These are phyloP conservation scores for Phallus indusiatus DNA, from an alignment of 768 basidiomycete species.

Conservation along the genomic window DNA sequence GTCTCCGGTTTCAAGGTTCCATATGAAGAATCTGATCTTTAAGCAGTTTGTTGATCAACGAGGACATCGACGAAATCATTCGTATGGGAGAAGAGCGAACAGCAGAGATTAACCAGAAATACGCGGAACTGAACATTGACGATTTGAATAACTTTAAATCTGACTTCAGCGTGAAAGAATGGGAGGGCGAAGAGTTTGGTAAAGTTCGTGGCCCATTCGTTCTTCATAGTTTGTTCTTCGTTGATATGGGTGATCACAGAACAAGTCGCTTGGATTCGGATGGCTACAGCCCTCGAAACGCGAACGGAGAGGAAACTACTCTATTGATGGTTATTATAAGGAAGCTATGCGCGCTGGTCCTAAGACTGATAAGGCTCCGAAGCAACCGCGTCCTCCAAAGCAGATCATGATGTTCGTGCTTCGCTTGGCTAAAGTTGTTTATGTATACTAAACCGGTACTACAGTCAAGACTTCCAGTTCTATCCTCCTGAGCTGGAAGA, in stretches of 20 bases:
- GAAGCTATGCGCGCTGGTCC: constrained; percentile 70
- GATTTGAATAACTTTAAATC: constrained; percentile 96
- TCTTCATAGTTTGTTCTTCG: not conserved
- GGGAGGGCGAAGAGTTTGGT: constrained; percentile 93
- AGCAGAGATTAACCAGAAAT: constrained; percentile 79
- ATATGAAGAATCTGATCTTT: not conserved
- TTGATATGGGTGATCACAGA: constrained; percentile 24
- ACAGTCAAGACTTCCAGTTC: constrained; percentile 94
- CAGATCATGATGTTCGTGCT: constrained; percentile 67
- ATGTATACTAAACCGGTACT: constrained; percentile 2
- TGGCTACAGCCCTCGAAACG: constrained; percentile 81
- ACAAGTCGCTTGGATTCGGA: constrained; percentile 64
- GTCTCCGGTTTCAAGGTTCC: not conserved
- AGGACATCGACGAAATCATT: constrained; percentile 93
- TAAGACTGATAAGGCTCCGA: constrained; percentile 62
- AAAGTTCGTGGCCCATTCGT: constrained; percentile 37
- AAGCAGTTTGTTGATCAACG: constrained; percentile 62
- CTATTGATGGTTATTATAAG: constrained; percentile 92
- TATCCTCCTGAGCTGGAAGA: constrained; percentile 73
- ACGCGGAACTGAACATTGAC: constrained; percentile 87
- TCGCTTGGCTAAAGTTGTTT: not conserved
- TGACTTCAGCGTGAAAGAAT: constrained; percentile 82
- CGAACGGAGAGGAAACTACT: constrained; percentile 89
- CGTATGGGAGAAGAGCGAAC: constrained; percentile 86
- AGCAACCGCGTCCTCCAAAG: constrained; percentile 79